These are phyloP conservation scores for Lagenidium sp. DNA, from an alignment of 352 stramenopile species.

Conservation along the genomic window DNA sequence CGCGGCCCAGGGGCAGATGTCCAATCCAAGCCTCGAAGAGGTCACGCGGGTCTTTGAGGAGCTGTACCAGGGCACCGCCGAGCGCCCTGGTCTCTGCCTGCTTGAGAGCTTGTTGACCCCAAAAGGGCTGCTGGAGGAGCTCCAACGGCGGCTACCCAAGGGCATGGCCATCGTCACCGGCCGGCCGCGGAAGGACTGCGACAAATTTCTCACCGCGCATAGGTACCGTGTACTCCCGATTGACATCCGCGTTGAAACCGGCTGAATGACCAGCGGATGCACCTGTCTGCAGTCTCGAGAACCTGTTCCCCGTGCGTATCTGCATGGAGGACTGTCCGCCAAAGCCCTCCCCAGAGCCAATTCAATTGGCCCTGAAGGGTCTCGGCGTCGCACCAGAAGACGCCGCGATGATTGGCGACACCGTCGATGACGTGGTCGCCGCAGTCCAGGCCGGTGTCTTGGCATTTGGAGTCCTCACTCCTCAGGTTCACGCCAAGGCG, in stretches of 20 bases:
- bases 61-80: constrained; percentile 88
- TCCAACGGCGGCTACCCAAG: constrained; percentile 71
- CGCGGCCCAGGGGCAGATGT: neutral
- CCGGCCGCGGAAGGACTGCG: constrained; percentile 89
- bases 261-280: neutral
- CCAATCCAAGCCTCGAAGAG: constrained; percentile 69
- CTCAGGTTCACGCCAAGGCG: constrained; percentile 72
- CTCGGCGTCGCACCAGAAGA: constrained; percentile 66
- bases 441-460: constrained; percentile 56
- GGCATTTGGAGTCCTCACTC: constrained; percentile 84
- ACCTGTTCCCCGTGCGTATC: constrained; percentile 87
- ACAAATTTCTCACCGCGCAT: constrained; percentile 89
- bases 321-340: constrained; percentile 95
- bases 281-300: constrained; percentile 30
- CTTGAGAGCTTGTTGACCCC: constrained; percentile 90
- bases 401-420: constrained; percentile 94
- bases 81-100: constrained; percentile 70
- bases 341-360: constrained; percentile 91
- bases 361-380: constrained; percentile 75
- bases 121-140: constrained; percentile 75
- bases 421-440: constrained; percentile 92
- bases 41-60: constrained; percentile 94
- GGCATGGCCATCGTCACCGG: constrained; percentile 91
- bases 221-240: no score
- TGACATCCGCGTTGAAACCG: no score